Evolutionary conservation across 306 rosid species (phyloP), one percentile per base, ranked within the genome.

Genomic region (Carpinus fangiana): DNA sequence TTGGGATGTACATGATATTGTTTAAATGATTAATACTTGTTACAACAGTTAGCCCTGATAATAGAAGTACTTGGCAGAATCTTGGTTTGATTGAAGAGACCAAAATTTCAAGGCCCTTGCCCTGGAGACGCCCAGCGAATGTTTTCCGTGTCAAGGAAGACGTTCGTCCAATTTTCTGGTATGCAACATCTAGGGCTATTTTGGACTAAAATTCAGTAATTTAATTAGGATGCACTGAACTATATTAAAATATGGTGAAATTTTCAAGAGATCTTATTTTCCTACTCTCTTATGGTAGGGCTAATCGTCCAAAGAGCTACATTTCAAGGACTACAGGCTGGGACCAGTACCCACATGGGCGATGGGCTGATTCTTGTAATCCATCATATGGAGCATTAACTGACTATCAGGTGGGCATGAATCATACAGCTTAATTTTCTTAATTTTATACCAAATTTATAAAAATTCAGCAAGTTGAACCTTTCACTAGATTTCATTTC

Each of bases 231-330:
- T 53, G 20, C 36, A 3, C 0, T 72, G 34, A 7, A n/a, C 47
- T 45, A 26, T 16, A 17, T 13, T 70, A 12, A 55, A 12, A 34
- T 75, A 13, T 46, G 12, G 59, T 43, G n/a, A 17, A 28, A 53
- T 26, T 48, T 48, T 79, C 47, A 77, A 55, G 55, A 84, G 59
- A 41, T 72, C 83, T 87, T 78, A 81, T 78, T 67, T 54, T 83
- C 82, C 46, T 61, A 52, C 43, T 64, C 80, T 77, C 76, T 84
- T 26, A 57, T 84, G 28, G 21, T 78, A 95, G 99, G 99, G 99
- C 99, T 60, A 95, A 93, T 83, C 99, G 98, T 80, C 99, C 98
- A 52, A 93, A 84, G 82, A 95, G 99, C 89, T 95, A 95, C 88
- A 87, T 93, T 84, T 87, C 99, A 76, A 90, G 99, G 84, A 95